Evolutionary conservation across 2,329 filamentous ascomycete genomes (phyloP), one percentile per base, ranked within the genome.

Genomic region (Dothideomycetes sp.): DNA sequence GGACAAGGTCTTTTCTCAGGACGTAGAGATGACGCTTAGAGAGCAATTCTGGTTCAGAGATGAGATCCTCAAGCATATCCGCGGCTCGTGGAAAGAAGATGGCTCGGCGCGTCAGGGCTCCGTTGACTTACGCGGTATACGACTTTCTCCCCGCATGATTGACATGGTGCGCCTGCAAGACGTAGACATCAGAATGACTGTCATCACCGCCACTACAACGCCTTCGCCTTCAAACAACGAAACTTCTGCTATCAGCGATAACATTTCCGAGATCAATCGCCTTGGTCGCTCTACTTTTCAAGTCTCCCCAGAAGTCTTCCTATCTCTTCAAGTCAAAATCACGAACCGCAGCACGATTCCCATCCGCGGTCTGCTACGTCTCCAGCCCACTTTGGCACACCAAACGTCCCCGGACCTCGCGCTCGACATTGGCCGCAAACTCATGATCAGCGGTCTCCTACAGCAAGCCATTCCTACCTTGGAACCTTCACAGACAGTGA

Each of bases 41-140:
- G 86, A 94, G 61, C 77, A 80, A 0, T 95, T 95, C 57, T 95
- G 88, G 88, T 94, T 86, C 58, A 77, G 87, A 12, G 84, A 94
- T 57, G 78, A 77, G 53, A 72, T 95, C 2, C 70, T 95, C 3
- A 79, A 81, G 44, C 68, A 70, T 31, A 63, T 94, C 8, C 70
- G 69, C 18, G 86, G 81, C 0, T 75, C 70, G 0, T 95, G 88
- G 88, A 74, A 67, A 40, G 74, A 79, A 48, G 62, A 65, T 12
- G 75, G 75, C 0, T 61, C 65, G 49, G 64, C 64, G 2, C 71
- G 81, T 30, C 63, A 66, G 34, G 88, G 88, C 3, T 68, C 67
- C 2, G 73, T 95, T 37, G 85, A 94, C 54, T 64, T 94, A 4
- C 78, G 87, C 31, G 77, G 76, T 24, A 74, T 94, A 34, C 73